These are phyloP conservation scores for Fusarium chaquense DNA, from an alignment of 2,329 filamentous ascomycete species.

Conservation along the genomic window DNA sequence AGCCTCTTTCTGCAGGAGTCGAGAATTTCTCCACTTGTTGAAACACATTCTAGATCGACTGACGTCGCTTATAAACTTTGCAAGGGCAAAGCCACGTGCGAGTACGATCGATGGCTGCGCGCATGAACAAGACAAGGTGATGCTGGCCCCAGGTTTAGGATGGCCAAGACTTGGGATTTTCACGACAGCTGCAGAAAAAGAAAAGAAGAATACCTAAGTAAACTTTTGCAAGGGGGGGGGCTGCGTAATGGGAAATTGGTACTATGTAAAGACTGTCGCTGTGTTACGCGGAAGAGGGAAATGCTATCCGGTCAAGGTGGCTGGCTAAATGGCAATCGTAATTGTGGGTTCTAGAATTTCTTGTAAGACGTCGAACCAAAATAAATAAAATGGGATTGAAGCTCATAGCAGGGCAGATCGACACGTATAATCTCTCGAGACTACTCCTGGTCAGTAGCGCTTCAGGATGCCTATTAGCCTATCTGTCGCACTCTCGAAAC, in stretches of 20 bases:
- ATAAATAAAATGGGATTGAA: background rate
- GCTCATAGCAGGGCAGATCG: background rate
- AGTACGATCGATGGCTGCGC: constrained; percentile 10
- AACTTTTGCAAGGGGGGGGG: background rate
- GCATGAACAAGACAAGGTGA: background rate
- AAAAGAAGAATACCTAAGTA: background rate
- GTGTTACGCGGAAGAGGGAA: background rate
- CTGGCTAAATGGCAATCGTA: background rate
- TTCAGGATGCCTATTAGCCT: background rate
- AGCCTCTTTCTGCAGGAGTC: background rate
- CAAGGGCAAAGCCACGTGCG: constrained; percentile 26
- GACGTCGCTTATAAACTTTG: constrained; percentile 25
- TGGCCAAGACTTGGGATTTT: constrained; percentile 3
- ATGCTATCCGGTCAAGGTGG: background rate
- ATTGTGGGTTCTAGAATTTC: background rate
- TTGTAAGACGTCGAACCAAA: background rate
- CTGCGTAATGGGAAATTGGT: background rate
- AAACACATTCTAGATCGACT: constrained; percentile 27
- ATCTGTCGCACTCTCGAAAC: background rate
- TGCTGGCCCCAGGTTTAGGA: background rate
- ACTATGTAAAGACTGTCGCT: background rate
- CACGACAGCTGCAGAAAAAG: background rate
- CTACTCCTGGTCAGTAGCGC: background rate
- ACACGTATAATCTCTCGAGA: background rate
- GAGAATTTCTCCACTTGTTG: background rate